These are phyloP conservation scores for Stagonosporopsis tanaceti DNA, from an alignment of 2,329 filamentous ascomycete genomes.

Conservation along the genomic window DNA sequence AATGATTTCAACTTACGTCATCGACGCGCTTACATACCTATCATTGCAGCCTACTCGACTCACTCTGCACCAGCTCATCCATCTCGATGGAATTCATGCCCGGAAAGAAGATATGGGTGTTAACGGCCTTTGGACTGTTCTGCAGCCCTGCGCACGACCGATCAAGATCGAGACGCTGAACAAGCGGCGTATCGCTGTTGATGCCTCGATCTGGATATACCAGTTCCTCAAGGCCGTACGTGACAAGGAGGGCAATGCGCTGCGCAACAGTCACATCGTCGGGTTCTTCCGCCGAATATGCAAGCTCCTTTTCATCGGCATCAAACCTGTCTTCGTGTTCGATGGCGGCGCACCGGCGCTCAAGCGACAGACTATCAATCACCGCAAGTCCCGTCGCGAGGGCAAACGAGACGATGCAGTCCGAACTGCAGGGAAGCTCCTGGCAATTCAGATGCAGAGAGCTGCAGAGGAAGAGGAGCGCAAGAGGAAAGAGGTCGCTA, in stretches of 20 bases:
- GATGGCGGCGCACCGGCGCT: conserved; percentile 91
- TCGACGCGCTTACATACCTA: conserved; percentile 12
- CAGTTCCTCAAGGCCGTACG: conserved; percentile 98
- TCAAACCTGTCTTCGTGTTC: conserved; percentile 96
- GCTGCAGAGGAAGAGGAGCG: conserved; percentile 84
- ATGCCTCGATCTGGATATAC: conserved; percentile 99
- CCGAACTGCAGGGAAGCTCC: conserved; percentile 85
- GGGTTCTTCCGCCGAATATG: conserved; percentile 98
- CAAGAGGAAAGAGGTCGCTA: conserved; percentile 62
- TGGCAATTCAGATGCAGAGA: conserved; percentile 94
- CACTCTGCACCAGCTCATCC: not conserved
- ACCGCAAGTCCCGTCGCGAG: conserved; percentile 80
- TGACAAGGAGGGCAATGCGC: conserved; percentile 96
- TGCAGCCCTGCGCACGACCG: conserved; percentile 93
- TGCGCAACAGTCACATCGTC: conserved; percentile 94
- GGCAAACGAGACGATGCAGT: conserved; percentile 92
- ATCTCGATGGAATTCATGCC: not conserved
- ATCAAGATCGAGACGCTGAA: conserved; percentile 97
- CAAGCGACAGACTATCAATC: conserved; percentile 88
- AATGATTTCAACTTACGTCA: conserved; percentile 13
- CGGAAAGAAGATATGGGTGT: conserved; percentile 77
- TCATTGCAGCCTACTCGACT: conserved; percentile 3
- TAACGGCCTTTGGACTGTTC: conserved; percentile 94
- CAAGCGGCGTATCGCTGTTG: conserved; percentile 92
- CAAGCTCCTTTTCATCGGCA: conserved; percentile 95